Conservation (phyloP, 768 basidiomycete species). For the Gloeostereum incarnatum region DNA sequence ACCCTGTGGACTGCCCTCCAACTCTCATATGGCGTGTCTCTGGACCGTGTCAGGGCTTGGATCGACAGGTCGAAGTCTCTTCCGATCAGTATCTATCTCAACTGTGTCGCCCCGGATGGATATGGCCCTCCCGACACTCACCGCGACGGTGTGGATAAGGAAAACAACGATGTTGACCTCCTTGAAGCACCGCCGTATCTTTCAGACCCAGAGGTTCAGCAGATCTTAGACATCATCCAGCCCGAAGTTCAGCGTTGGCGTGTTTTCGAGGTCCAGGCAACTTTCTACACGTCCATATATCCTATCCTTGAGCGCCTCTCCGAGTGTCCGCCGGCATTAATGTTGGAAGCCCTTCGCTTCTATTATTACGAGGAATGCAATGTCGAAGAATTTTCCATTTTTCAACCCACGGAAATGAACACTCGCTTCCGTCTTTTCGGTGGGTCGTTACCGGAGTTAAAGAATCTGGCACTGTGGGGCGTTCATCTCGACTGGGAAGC, state of each 20-base stretch:
- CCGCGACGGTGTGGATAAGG: background rate
- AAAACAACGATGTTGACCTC: background rate
- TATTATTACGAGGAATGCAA: constrained; percentile 45
- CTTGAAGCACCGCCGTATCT: no score
- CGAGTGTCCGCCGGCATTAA: constrained; percentile 11
- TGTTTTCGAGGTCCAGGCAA: constrained; percentile 16
- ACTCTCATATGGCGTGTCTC: constrained; percentile 18
- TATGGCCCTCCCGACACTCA: background rate
- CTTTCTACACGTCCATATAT: constrained; percentile 13
- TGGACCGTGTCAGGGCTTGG: constrained; percentile 15
- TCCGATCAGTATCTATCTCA: constrained; percentile 19
- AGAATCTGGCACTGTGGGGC: constrained; percentile 47
- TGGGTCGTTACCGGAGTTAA: constrained; percentile 42
- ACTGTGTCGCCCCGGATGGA: constrained; percentile 4
- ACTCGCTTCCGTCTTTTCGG: constrained; percentile 40
- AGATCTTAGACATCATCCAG: constrained; percentile 12
- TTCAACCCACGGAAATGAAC: constrained; percentile 29
- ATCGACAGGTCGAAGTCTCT: constrained; percentile 19
- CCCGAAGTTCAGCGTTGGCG: constrained; percentile 16
- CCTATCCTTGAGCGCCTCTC: constrained; percentile 14
- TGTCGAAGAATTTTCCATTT: constrained; percentile 28
- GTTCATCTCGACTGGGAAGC: constrained; percentile 62
- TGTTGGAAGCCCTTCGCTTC: constrained; percentile 33
- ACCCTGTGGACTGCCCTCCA: constrained; percentile 29
- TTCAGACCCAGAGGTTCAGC: constrained; percentile 1